phyloP scores from a whole-genome alignment of 164 flowering plant species.

The Annona cherimola region DNA sequence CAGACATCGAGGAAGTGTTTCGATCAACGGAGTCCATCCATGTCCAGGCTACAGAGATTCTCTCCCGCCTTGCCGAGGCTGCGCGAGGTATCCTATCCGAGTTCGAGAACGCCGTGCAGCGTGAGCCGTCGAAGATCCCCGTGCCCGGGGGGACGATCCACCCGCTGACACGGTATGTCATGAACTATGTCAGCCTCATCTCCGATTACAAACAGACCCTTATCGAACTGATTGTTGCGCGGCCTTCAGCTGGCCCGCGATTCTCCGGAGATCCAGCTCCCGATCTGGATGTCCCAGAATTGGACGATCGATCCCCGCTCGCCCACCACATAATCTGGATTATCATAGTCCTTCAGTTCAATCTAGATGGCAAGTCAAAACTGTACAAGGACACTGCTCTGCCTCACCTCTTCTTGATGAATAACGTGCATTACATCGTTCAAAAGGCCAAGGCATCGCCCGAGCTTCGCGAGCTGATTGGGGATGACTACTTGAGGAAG shows the following conservation, averaged over 20 bases:
- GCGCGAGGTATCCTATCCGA: conserved; percentile 72
- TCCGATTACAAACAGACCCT: conserved; percentile 72
- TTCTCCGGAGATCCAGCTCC: conserved; percentile 48
- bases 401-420: conserved; percentile 74
- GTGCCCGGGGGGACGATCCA: conserved; percentile 88
- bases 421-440: conserved; percentile 79
- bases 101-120: conserved; percentile 74
- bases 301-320: conserved; percentile 43
- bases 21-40: conserved; percentile 48
- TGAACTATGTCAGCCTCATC: conserved; percentile 77
- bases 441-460: conserved; percentile 69
- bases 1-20: conserved; percentile 63
- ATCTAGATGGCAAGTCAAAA: conserved; percentile 76
- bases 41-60: conserved; percentile 61
- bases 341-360: conserved; percentile 56
- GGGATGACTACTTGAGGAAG: conserved; percentile 61
- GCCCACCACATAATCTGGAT: conserved; percentile 82
- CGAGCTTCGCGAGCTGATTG: conserved; percentile 75
- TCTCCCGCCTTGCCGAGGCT: conserved; percentile 71
- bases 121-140: conserved; percentile 61
- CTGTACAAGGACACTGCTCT: conserved; percentile 64
- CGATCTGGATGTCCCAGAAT: conserved; percentile 55
- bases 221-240: conserved; percentile 55
- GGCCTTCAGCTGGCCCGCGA: conserved; percentile 52
- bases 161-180: conserved; percentile 82